These are phyloP conservation scores for Dendrobium nobile DNA, from an alignment of 106 monocot species.

Conservation along the genomic window DNA sequence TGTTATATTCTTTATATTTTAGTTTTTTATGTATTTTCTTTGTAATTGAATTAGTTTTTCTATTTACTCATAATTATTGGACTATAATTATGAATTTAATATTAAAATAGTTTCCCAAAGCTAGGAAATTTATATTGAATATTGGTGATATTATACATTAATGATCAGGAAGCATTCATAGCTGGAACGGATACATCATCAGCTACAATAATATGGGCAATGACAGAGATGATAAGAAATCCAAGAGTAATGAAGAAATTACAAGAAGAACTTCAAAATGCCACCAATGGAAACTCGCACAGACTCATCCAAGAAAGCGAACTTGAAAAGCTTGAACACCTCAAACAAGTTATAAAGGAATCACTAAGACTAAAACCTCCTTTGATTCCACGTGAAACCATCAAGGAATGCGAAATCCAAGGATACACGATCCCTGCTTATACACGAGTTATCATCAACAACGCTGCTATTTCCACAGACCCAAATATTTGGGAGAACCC, in stretches of 20 bases:
- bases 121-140: neutral
- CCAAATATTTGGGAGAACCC: conserved; percentile 22
- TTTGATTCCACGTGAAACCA: conserved; percentile 14
- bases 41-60: too few species aligned
- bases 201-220: conserved; percentile 7
- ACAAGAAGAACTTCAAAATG: conserved; percentile 12
- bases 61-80: too few species aligned
- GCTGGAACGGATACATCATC: conserved; percentile 25
- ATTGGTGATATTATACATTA: neutral
- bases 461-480: conserved; percentile 60
- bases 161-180: conserved; percentile 14
- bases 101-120: too few species aligned
- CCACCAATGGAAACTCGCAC: neutral
- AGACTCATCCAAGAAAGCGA: conserved; percentile 4
- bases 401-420: neutral
- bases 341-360: conserved; percentile 26
- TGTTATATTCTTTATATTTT: too few species aligned
- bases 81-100: too few species aligned
- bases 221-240: conserved; percentile 19
- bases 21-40: too few species aligned
- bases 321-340: conserved; percentile 11
- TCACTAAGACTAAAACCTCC: conserved; percentile 13
- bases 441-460: conserved; percentile 78
- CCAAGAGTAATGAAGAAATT: conserved; percentile 9
- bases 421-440: conserved; percentile 24